Evolutionary conservation across 139 green algal genomes (phyloP), one percentile per base, ranked within the genome.

Genomic region (Coelastrella sp.): DNA sequence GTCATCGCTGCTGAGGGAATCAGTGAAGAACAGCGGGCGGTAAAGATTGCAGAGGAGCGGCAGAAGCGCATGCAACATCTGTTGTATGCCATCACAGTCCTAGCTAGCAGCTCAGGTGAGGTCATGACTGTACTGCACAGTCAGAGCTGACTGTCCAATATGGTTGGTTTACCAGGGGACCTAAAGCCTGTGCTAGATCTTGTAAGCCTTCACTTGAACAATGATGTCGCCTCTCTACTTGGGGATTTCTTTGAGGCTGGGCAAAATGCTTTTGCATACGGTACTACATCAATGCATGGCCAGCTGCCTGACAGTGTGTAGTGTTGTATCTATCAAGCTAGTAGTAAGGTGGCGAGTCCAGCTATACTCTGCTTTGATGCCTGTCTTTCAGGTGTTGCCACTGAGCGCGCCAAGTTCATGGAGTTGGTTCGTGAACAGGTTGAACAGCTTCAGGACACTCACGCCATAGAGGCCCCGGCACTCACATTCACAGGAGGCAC

Each of bases 321-420:
- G n/a, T n/a, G n/a, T n/a, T n/a, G n/a, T n/a, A n/a, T n/a, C n/a
- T n/a, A n/a, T n/a, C n/a, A n/a, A n/a, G n/a, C n/a, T n/a, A n/a
- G n/a, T n/a, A n/a, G n/a, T n/a, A n/a, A n/a, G n/a, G n/a, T n/a
- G n/a, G n/a, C n/a, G n/a, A n/a, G n/a, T n/a, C n/a, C n/a, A n/a
- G n/a, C n/a, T n/a, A n/a, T n/a, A n/a, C n/a, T n/a, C n/a, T n/a
- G n/a, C n/a, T n/a, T n/a, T n/a, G n/a, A n/a, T 4, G 87, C 90
- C 9, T 81, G 88, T 57, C 9, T 81, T 69, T 27, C 73, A 76
- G 72, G 91, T 23, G 95, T 98, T n/a, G 87, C 86, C 34, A 89
- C 84, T 34, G 95, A 98, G 91, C 92, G 95, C 35, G 86, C 88
- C 45, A 73, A 89, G 51, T 98, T 98, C 91, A 95, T 98, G 94